Evolutionary conservation across 2,329 filamentous ascomycete species (phyloP).

Genomic region (Paramyrothecium roridum): DNA sequence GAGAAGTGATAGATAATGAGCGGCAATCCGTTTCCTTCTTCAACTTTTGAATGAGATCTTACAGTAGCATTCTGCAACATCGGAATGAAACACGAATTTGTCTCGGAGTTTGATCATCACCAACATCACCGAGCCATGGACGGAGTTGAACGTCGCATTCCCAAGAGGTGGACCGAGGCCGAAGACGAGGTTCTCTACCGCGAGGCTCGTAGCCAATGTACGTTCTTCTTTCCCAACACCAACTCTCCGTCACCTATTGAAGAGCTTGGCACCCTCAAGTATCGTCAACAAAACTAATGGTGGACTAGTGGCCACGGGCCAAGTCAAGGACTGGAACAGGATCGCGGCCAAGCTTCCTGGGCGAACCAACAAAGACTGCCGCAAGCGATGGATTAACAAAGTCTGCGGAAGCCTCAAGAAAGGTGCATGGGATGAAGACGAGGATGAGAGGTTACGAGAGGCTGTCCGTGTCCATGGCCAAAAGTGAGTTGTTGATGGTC

Average conservation of each 20-base stretch:
- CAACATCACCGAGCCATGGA: not conserved
- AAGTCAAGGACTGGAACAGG: slow-evolving; percentile 25
- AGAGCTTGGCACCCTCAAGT: not conserved
- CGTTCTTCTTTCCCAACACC: not conserved
- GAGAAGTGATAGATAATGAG: not conserved
- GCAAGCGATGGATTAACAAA: slow-evolving; percentile 38
- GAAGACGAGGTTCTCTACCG: slow-evolving; percentile 5
- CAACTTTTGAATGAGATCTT: not conserved
- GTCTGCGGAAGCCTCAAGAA: slow-evolving; percentile 33
- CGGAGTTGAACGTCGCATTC: not conserved
- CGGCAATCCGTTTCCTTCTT: not conserved
- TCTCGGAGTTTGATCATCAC: not conserved
- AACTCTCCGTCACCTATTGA: not conserved
- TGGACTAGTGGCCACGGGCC: slow-evolving; percentile 1
- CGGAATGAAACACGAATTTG: not conserved
- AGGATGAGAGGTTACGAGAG: slow-evolving; percentile 20
- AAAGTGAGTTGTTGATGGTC: slow-evolving; percentile 16
- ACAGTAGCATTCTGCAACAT: not conserved
- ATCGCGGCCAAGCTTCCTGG: slow-evolving; percentile 32
- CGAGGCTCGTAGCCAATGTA: slow-evolving; percentile 6
- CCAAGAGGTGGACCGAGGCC: slow-evolving; percentile 6
- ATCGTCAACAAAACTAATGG: not conserved
- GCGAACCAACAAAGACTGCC: slow-evolving; percentile 40
- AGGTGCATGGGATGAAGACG: slow-evolving; percentile 23
- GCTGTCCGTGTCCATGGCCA: slow-evolving; percentile 32